Evolutionary conservation across 169 alveolate species (phyloP), one percentile per base, ranked within the genome.

Genomic region (Cryptosporidium sp.): DNA sequence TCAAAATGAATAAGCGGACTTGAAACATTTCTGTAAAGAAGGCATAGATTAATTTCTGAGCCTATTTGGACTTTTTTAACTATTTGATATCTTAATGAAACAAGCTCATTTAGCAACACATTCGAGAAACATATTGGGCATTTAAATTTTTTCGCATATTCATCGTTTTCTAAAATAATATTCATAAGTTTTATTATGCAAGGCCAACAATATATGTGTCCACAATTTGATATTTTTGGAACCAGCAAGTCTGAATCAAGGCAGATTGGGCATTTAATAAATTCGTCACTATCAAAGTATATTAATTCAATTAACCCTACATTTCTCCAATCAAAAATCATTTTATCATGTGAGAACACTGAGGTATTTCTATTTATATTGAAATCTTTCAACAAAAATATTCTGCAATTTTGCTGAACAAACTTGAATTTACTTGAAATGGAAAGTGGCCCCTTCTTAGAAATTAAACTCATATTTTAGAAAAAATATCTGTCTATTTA

Each of bases 181-280:
- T 80, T 60, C 29, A 80, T 62, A 48, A 60, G 42, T 48, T 37
- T 60, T 18, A 80, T 37, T n/a, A 80, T 80, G n/a, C 89, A 80
- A 44, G 89, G 89, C 89, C 89, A 80, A 62, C 89, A 80, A 44
- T 60, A 80, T 39, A 80, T 44, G 65, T 80, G 89, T n/a, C 89
- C 89, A 62, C 89, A 80, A 48, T 44, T 80, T 3, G 89, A 62
- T 39, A 80, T 80, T 44, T 65, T 80, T 45, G 89, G 89, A 80
- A 51, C 73, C 2, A 80, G 42, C 1, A 80, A 39, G 42, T 80
- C 89, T 3, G 89, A 61, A 21, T 80, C 89, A 31, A 80, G 39
- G 35, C 89, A 80, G 39, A 80, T 80, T 16, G 89, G 89, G 53
- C 89, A 80, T 12, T 67, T 60, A 18, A 80, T 51, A 65, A 80